Conservation (phyloP, 1,139 yeast genomes). For the Lodderomyces orthopsilosis region DNA sequence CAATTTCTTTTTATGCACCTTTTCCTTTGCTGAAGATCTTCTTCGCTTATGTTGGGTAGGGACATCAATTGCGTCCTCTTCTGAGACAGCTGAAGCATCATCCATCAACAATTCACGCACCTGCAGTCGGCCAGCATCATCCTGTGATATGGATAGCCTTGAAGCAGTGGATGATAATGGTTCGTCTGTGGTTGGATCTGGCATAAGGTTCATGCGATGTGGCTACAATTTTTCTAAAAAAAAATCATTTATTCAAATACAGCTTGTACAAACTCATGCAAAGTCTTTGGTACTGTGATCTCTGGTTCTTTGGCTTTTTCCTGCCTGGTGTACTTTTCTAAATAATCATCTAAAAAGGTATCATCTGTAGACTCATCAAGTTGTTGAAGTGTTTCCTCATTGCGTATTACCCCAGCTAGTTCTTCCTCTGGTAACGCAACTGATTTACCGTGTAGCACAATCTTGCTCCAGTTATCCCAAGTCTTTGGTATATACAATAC, state of each 20-base stretch:
- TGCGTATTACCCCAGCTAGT: constrained; percentile 15
- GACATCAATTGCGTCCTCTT: neutral
- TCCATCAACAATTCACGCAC: constrained; percentile 17
- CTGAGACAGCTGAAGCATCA: too few relatives aligned
- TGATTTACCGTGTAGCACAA: constrained; percentile 41
- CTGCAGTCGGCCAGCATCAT: constrained; percentile 20
- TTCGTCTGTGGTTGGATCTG: constrained; percentile 13
- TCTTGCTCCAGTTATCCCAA: constrained; percentile 52
- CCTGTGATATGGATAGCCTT: constrained; percentile 26
- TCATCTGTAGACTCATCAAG: too few relatives aligned
- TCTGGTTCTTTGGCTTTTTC: neutral
- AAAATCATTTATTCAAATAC: neutral
- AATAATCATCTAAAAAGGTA: constrained; percentile 9
- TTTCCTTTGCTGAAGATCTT: constrained; percentile 29
- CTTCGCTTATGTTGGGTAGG: constrained; percentile 1
- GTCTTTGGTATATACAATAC: constrained; percentile 40
- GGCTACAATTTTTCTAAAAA: neutral
- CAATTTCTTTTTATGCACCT: constrained; percentile 32
- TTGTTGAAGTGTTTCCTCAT: constrained; percentile 7
- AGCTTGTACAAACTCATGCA: constrained; percentile 2
- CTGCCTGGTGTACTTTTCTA: neutral
- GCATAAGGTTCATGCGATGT: neutral
- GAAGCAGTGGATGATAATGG: constrained; percentile 26
- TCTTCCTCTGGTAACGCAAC: constrained; percentile 17
- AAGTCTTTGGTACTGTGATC: neutral